These are phyloP conservation scores for Karstenula rhodostoma DNA, from an alignment of 2,329 filamentous ascomycete genomes.

Conservation along the genomic window DNA sequence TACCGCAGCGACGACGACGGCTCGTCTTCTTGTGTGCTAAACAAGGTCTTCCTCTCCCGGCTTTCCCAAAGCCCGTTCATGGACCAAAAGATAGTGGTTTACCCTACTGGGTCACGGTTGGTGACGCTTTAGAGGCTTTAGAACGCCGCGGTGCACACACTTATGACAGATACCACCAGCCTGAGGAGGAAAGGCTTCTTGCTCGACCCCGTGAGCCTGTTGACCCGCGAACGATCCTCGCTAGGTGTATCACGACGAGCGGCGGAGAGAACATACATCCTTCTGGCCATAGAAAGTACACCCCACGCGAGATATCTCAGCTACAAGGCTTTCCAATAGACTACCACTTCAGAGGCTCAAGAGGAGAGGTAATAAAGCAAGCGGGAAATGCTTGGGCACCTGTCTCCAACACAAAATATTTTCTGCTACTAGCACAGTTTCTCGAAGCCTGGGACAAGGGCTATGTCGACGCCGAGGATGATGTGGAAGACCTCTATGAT, in stretches of 20 bases:
- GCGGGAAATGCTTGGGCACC: constrained; percentile 37
- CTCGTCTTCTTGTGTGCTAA: constrained; percentile 38
- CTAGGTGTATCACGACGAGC: constrained; percentile 26
- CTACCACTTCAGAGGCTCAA: constrained; percentile 23
- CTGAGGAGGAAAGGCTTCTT: constrained; percentile 10
- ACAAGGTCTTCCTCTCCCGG: constrained; percentile 35
- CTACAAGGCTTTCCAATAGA: constrained; percentile 28
- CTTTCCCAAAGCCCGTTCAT: constrained; percentile 38
- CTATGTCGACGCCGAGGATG: constrained; percentile 34
- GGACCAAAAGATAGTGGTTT: constrained; percentile 33
- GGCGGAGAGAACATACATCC: constrained; percentile 30
- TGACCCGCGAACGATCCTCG: constrained; percentile 17
- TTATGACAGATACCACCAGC: constrained; percentile 27
- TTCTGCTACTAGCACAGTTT: constrained; percentile 11
- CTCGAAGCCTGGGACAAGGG: constrained; percentile 39
- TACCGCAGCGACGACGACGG: constrained; percentile 36
- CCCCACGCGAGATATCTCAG: constrained; percentile 27
- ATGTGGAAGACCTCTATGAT: constrained; percentile 27
- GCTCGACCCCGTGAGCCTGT: constrained; percentile 13
- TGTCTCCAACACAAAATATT: constrained; percentile 21
- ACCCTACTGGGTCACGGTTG: constrained; percentile 28
- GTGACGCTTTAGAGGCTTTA: constrained; percentile 29
- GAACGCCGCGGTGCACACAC: background rate
- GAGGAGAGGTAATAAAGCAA: constrained; percentile 23
- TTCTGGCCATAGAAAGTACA: constrained; percentile 24